Percentiles rank a stretch among this genome's conserved stretches.
phyloP scores from a whole-genome alignment of 306 rosid species.

The Mimosa bimucronata region DNA sequence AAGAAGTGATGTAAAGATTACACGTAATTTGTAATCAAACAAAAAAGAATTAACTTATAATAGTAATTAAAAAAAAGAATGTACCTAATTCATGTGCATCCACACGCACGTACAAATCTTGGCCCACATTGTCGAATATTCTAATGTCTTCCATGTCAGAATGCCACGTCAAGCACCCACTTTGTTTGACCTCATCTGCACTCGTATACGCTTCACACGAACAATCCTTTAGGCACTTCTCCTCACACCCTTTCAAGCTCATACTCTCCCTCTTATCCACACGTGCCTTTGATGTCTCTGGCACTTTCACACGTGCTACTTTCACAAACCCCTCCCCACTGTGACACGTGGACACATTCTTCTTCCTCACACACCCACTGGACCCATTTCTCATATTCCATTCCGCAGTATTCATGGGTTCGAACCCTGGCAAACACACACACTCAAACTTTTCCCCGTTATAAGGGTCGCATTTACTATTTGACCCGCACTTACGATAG shows the following conservation, averaged over 20 bases:
- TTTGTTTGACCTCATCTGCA: background rate
- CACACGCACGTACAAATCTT: background rate
- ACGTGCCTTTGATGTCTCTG: background rate
- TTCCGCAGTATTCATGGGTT: constrained; percentile 38
- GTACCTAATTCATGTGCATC: background rate
- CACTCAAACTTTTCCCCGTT: constrained; percentile 12
- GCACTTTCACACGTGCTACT: constrained; percentile 57
- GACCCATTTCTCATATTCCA: constrained; percentile 64
- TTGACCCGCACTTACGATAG: constrained; percentile 43
- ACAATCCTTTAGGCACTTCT: background rate
- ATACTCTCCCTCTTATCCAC: background rate
- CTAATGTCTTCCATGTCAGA: background rate
- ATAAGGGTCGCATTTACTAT: constrained; percentile 48
- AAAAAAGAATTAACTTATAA: too few species aligned
- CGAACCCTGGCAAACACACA: constrained; percentile 42
- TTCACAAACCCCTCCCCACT: background rate
- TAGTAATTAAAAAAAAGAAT: too few species aligned
- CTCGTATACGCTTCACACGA: background rate
- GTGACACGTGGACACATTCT: background rate
- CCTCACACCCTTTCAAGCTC: background rate
- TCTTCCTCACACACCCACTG: constrained; percentile 55
- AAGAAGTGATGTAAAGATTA: background rate
- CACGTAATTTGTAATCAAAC: background rate
- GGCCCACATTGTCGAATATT: background rate
- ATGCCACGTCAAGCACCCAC: background rate